Evolutionary conservation across 2,329 filamentous ascomycete genomes (phyloP), one percentile per base, ranked within the genome.

Genomic region (Fusarium sp.): DNA sequence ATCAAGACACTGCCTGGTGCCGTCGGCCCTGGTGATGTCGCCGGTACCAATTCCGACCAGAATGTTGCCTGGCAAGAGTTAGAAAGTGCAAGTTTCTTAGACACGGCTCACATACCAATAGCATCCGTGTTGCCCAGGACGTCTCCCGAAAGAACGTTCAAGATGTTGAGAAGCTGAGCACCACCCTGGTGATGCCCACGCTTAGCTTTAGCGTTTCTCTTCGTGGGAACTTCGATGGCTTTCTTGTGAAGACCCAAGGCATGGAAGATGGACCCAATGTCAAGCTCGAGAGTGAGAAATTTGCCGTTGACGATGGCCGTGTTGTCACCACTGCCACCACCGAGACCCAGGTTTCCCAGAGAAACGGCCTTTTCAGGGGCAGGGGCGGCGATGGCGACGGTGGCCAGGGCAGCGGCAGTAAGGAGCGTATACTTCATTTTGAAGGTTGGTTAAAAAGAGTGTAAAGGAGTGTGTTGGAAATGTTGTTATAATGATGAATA

Each of bases 341-440:
- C n/a, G 6, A 31, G 11, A 5, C 13, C 11, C 4, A 22, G 4
- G 13, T 31, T 13, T 31, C 29, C 31, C 11, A 34, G 16, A 22
- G 14, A n/a, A 37, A 24, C 0, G 6, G 22, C 22, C 35, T 40
- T 58, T 22, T 37, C 24, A 27, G 56, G 34, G 24, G 56, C 6
- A 27, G 56, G 72, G 1, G 37, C 22, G 0, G 71, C 54, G 6
- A 74, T 3, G 20, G 22, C 29, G 2, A 20, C 20, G 6, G 47
- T 56, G 11, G 71, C 24, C 31, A 74, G 13, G 2, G 50, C 40
- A 2, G n/a, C 35, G 3, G 38, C 45, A 20, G 65, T 11, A 47
- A 74, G 8, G 34, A 66, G 9, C 4, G 54, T 31, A 14, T 64
- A 66, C 69, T 74, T 74, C 72, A 74, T 74, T 2, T 31, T 60